A percentile compares a stretch with the other conserved stretches of the same genome.
Evolutionary conservation across 2,329 filamentous ascomycete species (phyloP).

Genomic region (Tolypocladium inflatum): DNA sequence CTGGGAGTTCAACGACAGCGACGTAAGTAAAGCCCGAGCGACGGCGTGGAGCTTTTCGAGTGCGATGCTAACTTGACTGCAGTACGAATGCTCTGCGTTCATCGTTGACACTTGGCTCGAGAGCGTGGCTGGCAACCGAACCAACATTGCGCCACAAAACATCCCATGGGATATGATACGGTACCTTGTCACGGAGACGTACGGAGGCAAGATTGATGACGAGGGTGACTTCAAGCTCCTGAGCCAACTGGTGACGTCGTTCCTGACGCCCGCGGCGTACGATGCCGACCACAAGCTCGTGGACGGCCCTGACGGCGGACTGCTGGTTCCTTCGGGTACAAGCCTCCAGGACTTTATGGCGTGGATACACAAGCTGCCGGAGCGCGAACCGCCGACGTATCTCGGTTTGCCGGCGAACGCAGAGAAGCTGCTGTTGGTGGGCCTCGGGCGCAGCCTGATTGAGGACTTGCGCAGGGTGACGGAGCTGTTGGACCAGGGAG

Average conservation of each 20-base stretch:
- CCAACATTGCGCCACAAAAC: conserved; percentile 86
- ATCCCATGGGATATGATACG: conserved; percentile 96
- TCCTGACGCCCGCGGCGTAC: conserved; percentile 82
- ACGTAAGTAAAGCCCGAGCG: conserved; percentile 55
- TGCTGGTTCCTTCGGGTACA: conserved; percentile 72
- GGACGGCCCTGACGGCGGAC: conserved; percentile 50
- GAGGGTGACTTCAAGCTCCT: conserved; percentile 73
- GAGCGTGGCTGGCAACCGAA: conserved; percentile 68
- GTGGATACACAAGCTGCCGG: conserved; percentile 87
- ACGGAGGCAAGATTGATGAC: conserved; percentile 95
- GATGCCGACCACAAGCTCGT: conserved; percentile 89
- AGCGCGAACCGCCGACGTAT: conserved; percentile 93
- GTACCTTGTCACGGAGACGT: conserved; percentile 84
- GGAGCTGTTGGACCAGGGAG: conserved; percentile 84
- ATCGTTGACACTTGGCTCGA: conserved; percentile 96
- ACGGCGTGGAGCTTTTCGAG: not conserved
- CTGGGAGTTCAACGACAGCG: conserved; percentile 99
- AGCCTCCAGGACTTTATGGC: conserved; percentile 75
- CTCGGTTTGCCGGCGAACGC: conserved; percentile 89
- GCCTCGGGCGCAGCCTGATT: conserved; percentile 77
- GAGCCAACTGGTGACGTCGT: conserved; percentile 59
- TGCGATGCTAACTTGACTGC: conserved; percentile 5
- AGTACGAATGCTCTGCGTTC: conserved; percentile 96
- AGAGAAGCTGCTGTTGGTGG: conserved; percentile 87
- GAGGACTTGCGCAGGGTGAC: conserved; percentile 76